Conservation (phyloP, 1,284 basidiomycete species). For the Cronartium ribicola region DNA sequence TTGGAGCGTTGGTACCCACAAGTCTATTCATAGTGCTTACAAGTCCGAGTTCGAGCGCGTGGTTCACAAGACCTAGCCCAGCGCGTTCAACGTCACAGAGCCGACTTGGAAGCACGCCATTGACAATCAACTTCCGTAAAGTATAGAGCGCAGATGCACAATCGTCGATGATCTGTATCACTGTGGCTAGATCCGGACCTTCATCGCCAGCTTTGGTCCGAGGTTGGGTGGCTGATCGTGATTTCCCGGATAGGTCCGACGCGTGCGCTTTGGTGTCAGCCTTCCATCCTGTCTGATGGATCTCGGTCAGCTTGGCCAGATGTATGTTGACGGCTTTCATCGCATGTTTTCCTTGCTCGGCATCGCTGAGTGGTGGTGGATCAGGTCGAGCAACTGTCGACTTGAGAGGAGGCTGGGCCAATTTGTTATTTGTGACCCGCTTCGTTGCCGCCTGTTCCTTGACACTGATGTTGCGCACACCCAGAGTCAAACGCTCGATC, state of each 20-base stretch:
- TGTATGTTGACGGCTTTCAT: conserved; percentile 31
- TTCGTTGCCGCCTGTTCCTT: neutral
- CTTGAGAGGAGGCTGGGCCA: neutral
- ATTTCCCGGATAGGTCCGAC: neutral
- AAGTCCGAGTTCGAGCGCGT: conserved; percentile 33
- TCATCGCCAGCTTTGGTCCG: neutral
- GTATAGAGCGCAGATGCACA: conserved; percentile 19
- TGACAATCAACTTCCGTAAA: conserved; percentile 18
- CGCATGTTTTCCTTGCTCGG: conserved; percentile 15
- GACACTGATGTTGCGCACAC: neutral
- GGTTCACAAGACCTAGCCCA: conserved; percentile 37
- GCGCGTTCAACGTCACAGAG: conserved; percentile 32
- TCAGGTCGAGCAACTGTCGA: neutral
- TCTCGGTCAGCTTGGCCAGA: conserved; percentile 26
- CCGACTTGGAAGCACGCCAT: neutral
- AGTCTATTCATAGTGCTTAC: conserved; percentile 1
- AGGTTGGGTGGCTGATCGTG: neutral
- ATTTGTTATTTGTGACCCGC: neutral
- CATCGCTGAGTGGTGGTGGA: neutral
- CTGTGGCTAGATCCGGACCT: conserved; percentile 10
- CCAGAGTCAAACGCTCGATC: neutral
- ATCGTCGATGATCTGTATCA: conserved; percentile 13
- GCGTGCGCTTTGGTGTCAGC: neutral
- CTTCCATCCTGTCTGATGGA: conserved; percentile 34
- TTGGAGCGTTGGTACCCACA: neutral